Evolutionary conservation across 768 basidiomycete genomes (phyloP).

Genomic region (Suillus tomentosus): DNA sequence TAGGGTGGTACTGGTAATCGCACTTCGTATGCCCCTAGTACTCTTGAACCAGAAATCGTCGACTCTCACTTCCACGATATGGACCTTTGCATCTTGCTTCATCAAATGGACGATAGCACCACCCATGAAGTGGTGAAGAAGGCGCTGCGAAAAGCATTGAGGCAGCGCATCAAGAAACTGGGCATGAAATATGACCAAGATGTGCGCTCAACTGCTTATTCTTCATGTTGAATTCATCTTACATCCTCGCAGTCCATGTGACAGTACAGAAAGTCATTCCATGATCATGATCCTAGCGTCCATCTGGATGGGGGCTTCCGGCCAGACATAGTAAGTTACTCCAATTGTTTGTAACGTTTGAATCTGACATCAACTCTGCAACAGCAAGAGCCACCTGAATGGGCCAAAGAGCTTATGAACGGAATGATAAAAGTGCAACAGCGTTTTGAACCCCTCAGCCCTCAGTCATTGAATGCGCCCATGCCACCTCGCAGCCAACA

Average conservation of each 20-base stretch:
- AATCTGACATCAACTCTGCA: slow-evolving; percentile 14
- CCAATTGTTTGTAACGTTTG: neutral
- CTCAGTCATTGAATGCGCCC: slow-evolving; percentile 33
- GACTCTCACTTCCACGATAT: too few species aligned
- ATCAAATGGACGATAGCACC: slow-evolving; percentile 65
- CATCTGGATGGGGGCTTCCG: slow-evolving; percentile 48
- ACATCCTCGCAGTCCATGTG: slow-evolving; percentile 57
- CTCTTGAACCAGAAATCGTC: too few species aligned
- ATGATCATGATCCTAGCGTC: slow-evolving; percentile 67
- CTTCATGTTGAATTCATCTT: slow-evolving; percentile 5
- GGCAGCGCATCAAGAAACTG: slow-evolving; percentile 69
- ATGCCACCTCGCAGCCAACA: slow-evolving; percentile 35
- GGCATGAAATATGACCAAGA: slow-evolving; percentile 75
- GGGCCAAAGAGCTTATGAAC: slow-evolving; percentile 75
- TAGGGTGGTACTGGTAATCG: too few species aligned
- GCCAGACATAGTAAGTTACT: slow-evolving; percentile 35
- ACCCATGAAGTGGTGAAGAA: slow-evolving; percentile 78
- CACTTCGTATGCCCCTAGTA: too few species aligned
- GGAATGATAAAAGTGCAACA: slow-evolving; percentile 73
- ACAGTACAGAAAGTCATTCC: slow-evolving; percentile 61
- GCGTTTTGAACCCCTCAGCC: slow-evolving; percentile 64
- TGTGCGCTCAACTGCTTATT: slow-evolving; percentile 37
- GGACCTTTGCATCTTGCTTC: slow-evolving; percentile 65
- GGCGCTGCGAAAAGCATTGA: slow-evolving; percentile 76
- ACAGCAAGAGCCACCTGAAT: slow-evolving; percentile 64